These are phyloP conservation scores for Babesia bovis DNA, from an alignment of 169 alveolate species.

Conservation along the genomic window DNA sequence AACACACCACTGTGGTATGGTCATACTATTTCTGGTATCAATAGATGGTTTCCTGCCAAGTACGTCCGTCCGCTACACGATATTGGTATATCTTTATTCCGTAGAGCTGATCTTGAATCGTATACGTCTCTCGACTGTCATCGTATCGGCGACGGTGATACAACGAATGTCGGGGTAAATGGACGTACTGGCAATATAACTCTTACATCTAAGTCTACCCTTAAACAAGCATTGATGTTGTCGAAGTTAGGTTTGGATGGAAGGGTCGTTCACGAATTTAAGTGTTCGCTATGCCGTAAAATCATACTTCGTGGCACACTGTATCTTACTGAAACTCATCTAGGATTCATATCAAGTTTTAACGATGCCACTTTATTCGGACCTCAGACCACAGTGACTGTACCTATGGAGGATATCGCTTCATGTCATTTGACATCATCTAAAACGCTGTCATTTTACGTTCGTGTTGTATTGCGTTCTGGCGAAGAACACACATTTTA, in stretches of 20 bases:
- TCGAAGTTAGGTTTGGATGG: constrained; percentile 35
- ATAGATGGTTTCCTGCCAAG: constrained; percentile 57
- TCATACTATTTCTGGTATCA: constrained; percentile 3
- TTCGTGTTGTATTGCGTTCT: constrained; percentile 8
- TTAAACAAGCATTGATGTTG: constrained; percentile 36
- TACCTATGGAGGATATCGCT: constrained; percentile 20
- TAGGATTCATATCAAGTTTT: constrained; percentile 54
- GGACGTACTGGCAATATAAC: neutral
- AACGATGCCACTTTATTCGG: constrained; percentile 53
- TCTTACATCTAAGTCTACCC: constrained; percentile 10
- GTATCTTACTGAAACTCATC: constrained; percentile 46
- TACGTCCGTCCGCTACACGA: constrained; percentile 7
- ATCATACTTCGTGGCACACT: constrained; percentile 41
- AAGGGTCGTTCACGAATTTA: constrained; percentile 36
- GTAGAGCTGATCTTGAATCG: constrained; percentile 36
- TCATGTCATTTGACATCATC: constrained; percentile 10
- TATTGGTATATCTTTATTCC: constrained; percentile 5
- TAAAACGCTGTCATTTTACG: constrained; percentile 13
- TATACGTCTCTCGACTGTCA: constrained; percentile 22
- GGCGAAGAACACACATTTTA: constrained; percentile 17
- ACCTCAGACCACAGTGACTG: constrained; percentile 23
- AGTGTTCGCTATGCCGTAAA: constrained; percentile 23
- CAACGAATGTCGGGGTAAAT: neutral
- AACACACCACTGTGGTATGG: constrained; percentile 50
- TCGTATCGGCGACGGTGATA: neutral